These are phyloP conservation scores for Piper longum DNA, from an alignment of 164 flowering plant genomes.

Conservation along the genomic window DNA sequence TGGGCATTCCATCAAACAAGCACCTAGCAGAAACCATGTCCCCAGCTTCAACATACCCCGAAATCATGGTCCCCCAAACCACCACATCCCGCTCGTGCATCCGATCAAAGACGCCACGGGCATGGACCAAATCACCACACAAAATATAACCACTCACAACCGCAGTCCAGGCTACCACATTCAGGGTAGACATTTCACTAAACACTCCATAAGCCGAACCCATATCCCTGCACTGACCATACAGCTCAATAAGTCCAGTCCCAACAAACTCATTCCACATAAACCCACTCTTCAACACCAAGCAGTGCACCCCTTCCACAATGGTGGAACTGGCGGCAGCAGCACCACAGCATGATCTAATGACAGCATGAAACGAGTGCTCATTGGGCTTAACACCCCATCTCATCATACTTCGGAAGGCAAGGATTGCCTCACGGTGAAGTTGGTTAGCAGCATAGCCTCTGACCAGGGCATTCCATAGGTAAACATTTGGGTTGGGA, in stretches of 20 bases:
- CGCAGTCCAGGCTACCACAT: conserved; percentile 61
- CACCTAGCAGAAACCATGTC: conserved; percentile 34
- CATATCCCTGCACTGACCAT: conserved; percentile 24
- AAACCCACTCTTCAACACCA: conserved; percentile 37
- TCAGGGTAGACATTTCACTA: conserved; percentile 39
- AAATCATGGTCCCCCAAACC: conserved; percentile 54
- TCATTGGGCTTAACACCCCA: conserved; percentile 32
- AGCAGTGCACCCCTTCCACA: conserved; percentile 35
- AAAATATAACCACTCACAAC: conserved; percentile 37
- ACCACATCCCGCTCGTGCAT: conserved; percentile 52
- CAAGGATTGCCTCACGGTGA: conserved; percentile 19
- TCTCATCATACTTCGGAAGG: conserved; percentile 34
- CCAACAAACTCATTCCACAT: conserved; percentile 35
- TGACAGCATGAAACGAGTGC: conserved; percentile 44
- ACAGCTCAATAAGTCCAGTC: conserved; percentile 50
- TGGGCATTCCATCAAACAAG: conserved; percentile 43
- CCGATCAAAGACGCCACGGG: conserved; percentile 42
- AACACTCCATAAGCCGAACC: conserved; percentile 34
- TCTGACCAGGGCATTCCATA: conserved; percentile 47
- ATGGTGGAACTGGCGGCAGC: conserved; percentile 3
- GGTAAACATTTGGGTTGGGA: conserved; percentile 22
- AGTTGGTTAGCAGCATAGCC: conserved; percentile 34
- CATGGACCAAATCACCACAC: conserved; percentile 24
- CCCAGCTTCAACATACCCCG: conserved; percentile 33
- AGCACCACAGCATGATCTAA: conserved; percentile 39